Percentiles rank a stretch among this genome's conserved stretches.
These are phyloP conservation scores for Pseudogymnoascus sp. DNA, from an alignment of 2,329 filamentous ascomycete genomes.

Conservation along the genomic window DNA sequence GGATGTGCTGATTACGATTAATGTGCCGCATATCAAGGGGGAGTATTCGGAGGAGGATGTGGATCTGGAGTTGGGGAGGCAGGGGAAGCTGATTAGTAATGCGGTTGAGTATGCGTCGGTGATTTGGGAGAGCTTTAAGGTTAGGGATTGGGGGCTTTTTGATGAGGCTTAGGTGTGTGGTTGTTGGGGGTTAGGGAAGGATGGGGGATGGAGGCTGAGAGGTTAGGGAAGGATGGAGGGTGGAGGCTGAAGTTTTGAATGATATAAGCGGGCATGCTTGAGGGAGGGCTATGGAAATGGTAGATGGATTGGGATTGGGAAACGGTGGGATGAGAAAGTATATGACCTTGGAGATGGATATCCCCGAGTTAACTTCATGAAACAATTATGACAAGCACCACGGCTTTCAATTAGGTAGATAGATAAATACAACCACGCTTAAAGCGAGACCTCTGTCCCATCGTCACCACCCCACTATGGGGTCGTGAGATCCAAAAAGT, in stretches of 20 bases:
- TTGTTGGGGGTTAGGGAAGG: neutral
- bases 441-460: neutral
- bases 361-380: neutral
- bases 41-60: constrained; percentile 67
- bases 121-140: constrained; percentile 65
- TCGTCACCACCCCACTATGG: constrained; percentile 14
- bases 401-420: constrained; percentile 4
- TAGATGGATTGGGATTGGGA: neutral
- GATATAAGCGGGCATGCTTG: neutral
- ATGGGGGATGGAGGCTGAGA: neutral
- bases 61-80: constrained; percentile 54
- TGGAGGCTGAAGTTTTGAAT: neutral
- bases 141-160: constrained; percentile 72
- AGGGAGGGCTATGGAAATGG: neutral
- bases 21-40: constrained; percentile 73
- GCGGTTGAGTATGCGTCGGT: constrained; percentile 57
- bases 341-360: neutral
- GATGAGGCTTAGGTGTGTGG: constrained; percentile 23
- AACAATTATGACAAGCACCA: neutral
- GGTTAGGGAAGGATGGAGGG: no score
- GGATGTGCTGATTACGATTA: constrained; percentile 78
- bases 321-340: neutral
- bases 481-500: constrained; percentile 26
- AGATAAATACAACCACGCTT: neutral
- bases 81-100: constrained; percentile 59